Percentiles rank a stretch among this genome's conserved stretches.
These are phyloP conservation scores for Mrakia gelida DNA, from an alignment of 768 basidiomycete species.

Conservation along the genomic window DNA sequence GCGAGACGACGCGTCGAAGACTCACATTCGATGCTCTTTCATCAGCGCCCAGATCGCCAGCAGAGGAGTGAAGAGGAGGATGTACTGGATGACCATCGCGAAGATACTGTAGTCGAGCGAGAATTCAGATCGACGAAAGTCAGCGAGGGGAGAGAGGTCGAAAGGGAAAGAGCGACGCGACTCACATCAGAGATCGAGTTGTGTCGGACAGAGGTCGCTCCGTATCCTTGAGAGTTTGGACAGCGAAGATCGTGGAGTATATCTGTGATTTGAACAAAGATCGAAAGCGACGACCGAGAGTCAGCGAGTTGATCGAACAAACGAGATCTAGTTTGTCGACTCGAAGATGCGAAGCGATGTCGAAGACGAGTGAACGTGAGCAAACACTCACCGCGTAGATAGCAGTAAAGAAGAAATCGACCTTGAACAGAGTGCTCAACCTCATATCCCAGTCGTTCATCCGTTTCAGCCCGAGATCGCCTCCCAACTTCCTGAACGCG, in stretches of 20 bases:
- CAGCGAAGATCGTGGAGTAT: neutral
- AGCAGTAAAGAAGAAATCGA: conserved; percentile 3
- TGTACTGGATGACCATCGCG: neutral
- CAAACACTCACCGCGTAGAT: conserved; percentile 7
- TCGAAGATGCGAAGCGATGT: too few species aligned
- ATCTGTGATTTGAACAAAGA: neutral
- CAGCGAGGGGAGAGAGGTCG: neutral
- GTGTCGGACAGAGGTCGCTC: neutral
- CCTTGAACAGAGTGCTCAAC: conserved; percentile 1
- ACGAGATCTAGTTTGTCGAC: neutral
- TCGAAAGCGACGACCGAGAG: too few species aligned
- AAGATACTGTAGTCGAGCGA: neutral
- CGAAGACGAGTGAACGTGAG: neutral
- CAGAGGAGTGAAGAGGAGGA: conserved; percentile 5
- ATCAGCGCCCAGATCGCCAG: neutral
- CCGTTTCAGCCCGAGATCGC: neutral
- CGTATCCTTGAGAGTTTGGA: neutral
- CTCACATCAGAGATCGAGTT: neutral
- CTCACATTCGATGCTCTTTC: conserved; percentile 2
- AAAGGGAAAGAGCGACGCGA: neutral
- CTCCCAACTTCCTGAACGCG: conserved; percentile 1
- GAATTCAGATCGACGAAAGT: neutral
- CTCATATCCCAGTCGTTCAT: conserved; percentile 4
- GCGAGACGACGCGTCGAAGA: neutral
- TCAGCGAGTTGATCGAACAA: too few species aligned